Conservation (phyloP, 768 basidiomycete species). For the Tricholoma matsutake region DNA sequence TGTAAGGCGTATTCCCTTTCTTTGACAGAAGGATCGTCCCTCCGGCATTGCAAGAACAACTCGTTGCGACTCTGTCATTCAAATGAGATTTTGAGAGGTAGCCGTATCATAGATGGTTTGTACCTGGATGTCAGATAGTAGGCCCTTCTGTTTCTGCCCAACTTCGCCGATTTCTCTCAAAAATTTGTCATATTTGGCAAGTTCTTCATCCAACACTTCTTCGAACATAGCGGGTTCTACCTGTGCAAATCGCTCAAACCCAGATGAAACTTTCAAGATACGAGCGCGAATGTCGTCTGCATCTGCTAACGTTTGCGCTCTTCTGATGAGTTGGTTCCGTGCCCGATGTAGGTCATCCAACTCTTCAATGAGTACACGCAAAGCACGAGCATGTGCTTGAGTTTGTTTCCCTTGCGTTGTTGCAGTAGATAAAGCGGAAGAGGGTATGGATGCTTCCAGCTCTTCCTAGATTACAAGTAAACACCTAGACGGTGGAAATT, state of each 20-base stretch:
- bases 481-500: neutral
- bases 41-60: slow-evolving; percentile 70
- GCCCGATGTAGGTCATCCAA: slow-evolving; percentile 68
- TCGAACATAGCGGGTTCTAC: slow-evolving; percentile 88
- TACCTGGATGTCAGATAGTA: slow-evolving; percentile 72
- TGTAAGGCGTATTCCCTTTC: slow-evolving; percentile 81
- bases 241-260: slow-evolving; percentile 63
- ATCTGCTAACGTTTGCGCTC: slow-evolving; percentile 58
- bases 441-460: slow-evolving; percentile 66
- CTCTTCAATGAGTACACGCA: slow-evolving; percentile 74
- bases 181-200: slow-evolving; percentile 79
- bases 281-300: slow-evolving; percentile 72
- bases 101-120: neutral
- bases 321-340: slow-evolving; percentile 58
- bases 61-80: slow-evolving; percentile 56
- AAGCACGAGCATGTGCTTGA: slow-evolving; percentile 59
- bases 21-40: slow-evolving; percentile 73
- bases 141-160: slow-evolving; percentile 57
- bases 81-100: neutral
- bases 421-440: slow-evolving; percentile 44
- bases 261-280: slow-evolving; percentile 62
- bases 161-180: slow-evolving; percentile 54
- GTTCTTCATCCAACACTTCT: slow-evolving; percentile 71
- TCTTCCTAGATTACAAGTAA: slow-evolving; percentile 42
- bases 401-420: slow-evolving; percentile 46